Base-by-base conservation (phyloP, 495 filamentous ascomycete species). In the Tuber borchii region DNA sequence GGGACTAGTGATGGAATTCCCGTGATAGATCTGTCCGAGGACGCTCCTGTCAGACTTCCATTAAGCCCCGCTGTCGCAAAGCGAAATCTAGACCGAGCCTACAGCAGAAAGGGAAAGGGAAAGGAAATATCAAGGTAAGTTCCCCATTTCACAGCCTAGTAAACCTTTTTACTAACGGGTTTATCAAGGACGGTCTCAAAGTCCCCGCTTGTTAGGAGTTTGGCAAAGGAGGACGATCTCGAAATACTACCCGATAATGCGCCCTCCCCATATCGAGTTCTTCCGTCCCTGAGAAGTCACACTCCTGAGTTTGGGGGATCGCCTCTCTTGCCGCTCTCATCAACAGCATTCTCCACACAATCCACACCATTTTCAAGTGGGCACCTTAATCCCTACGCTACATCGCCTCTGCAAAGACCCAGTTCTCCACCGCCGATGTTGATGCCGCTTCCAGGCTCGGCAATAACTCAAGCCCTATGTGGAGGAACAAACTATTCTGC, bases 351-450 rank as follows among this genome's bases (percentile, higher is more conserved):
- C 16, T 65, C 56, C 56, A 65, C 56, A 16, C 56, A 65, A 65
- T 65, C 56, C 34, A 65, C 56, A 17, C 56, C 56, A 14, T 65
- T 65, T 34, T 65, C 56, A 34, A 65, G 3, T 65, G 4, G 56
- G 2, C 56, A 65, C 26, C 26, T 34, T 65, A 65, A 65, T 65
- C 26, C 56, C 26, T 65, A 65, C 56, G 26, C 14, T 65, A 65
- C 56, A 17, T 65, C 56, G 56, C 56, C 56, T 65, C 56, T 65
- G 56, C 56, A 65, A 34, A 65, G 56, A 65, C 56, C 26, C 26
- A 65, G 26, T 65, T 65, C 56, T 65, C 56, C 56, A 19, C 34
- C 26, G 14, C 56, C 56, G 1, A 65, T 65, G 56, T 6, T n/a
- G 12, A 31, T 65, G 17, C 5, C 56, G 5, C 26, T 34, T 65